phyloP scores from a whole-genome alignment of 768 basidiomycete species.

The Tricholoma bakamatsutake region DNA sequence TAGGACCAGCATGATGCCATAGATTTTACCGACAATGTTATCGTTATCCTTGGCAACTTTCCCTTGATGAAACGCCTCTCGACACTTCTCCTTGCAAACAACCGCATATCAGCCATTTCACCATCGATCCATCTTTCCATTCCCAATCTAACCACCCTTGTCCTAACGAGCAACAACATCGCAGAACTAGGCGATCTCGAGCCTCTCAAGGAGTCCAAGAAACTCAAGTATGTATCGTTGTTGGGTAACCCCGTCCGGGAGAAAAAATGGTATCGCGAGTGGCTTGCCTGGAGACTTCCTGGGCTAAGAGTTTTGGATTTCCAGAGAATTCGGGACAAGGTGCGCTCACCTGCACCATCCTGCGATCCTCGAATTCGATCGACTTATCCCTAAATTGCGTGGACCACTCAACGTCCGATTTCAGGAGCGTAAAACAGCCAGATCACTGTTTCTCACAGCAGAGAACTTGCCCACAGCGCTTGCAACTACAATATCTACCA shows the following conservation, averaged over 20 bases:
- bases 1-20: conserved; percentile 93
- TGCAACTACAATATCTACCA: conserved; percentile 70
- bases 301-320: conserved; percentile 90
- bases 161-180: conserved; percentile 80
- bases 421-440: conserved; percentile 77
- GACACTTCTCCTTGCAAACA: conserved; percentile 85
- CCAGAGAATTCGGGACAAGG: conserved; percentile 92
- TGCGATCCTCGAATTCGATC: conserved; percentile 20
- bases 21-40: conserved; percentile 90
- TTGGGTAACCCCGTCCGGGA: conserved; percentile 82
- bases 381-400: conserved; percentile 17
- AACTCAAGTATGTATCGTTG: conserved; percentile 70
- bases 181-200: conserved; percentile 81
- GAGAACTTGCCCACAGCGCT: conserved; percentile 75
- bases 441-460: conserved; percentile 73
- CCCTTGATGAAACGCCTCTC: conserved; percentile 81
- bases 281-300: conserved; percentile 87
- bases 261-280: conserved; percentile 96
- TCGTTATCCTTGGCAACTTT: conserved; percentile 76
- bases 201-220: conserved; percentile 68
- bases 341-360: conserved; percentile 46
- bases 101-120: conserved; percentile 81
- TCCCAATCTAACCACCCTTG: conserved; percentile 78
- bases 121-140: conserved; percentile 76
- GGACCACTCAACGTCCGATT: conserved; percentile 13